Evolutionary conservation across 176 grass and related monocot genomes (phyloP), one percentile per base, ranked within the genome.

Genomic region (Musa beccarii): DNA sequence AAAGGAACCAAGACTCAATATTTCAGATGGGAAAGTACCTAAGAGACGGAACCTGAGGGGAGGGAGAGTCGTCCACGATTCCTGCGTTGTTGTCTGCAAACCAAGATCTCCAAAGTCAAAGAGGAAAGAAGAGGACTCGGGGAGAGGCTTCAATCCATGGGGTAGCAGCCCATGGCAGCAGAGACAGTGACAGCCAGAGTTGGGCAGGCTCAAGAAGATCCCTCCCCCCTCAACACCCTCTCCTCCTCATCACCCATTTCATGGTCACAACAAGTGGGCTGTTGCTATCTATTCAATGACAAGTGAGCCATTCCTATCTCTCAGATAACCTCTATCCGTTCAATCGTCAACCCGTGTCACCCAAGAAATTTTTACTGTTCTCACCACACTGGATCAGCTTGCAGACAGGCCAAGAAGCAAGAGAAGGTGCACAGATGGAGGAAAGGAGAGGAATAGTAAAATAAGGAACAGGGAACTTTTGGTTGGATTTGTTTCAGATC

Each of bases 231-330:
- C 72, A 17, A 13, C 72, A 57, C 72, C 23, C 13, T 49, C 53
- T 59, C 53, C 72, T 74, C 52, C 20, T 22, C 19, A n/a, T 6
- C 57, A 61, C 57, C 19, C n/a, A 15, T n/a, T 1, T 5, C 16
- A 21, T 61, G 57, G 16, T 59, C 55, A 61, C 57, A 61, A 61
- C 34, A 51, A 70, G 43, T 70, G 68, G 19, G 49, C 16, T 21
- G 68, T 70, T 70, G 65, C 65, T 70, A 61, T 61, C 57, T n/a
- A 61, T 61, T 17, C 14, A 51, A 70, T 70, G 43, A 19, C 34
- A 51, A 70, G 26, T 68, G 65, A 68, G 25, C 43, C 17, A 51
- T 70, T 51, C 49, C 49, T 70, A 21, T 70, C 68, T 52, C 20
- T 70, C 51, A 70, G 51, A 70, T 70, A 70, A 51, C 68, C 49